Base-by-base conservation (phyloP, 345 rosid genomes). In the Cardamine occulta region DNA sequence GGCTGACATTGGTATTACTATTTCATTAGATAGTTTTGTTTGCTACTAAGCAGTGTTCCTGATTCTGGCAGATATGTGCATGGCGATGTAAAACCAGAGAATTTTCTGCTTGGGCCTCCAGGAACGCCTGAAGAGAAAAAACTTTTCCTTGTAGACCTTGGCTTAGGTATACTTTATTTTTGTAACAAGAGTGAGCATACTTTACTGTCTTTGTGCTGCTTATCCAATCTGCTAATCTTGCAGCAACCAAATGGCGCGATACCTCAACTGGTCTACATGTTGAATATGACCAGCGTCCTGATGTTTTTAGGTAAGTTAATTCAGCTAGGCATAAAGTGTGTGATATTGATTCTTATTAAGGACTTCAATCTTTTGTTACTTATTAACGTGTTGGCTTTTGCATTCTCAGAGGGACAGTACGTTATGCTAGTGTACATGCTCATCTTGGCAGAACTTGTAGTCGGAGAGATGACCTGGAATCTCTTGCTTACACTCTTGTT, bases 21-120 rank as follows among this genome's bases (percentile, higher is more conserved):
- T 35, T 24, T 26, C 59, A 35, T 37, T 17, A 39, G 35, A 63
- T 48, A 14, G 11, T 28, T 32, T 48, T 23, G 28, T 74, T 13
- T 63, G 47, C 44, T 52, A 55, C 63, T 18, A 70, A 63, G 47
- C 28, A 26, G 23, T 81, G 68, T 52, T 81, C 69, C 32, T 75
- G 26, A 15, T 39, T 67, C 47, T 61, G 61, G 81, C 87, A 95
- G 99, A 81, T 95, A 86, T 81, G 97, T 90, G 66, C 99, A 95
- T 60, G 99, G 99, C 52, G 99, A 95, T 85, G 96, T 95, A 10
- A 95, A 95, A 74, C 99, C 99, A 23, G 97, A 92, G 85, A 95
- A 95, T 74, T 92, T 95, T 72, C 84, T 95, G 85, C 95, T 95
- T 76, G 99, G 99, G 24, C 82, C 90, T 39, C 86, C 93, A 0